phyloP scores from a whole-genome alignment of 148 eudicot genomes.

The Heliamphora exappendiculata region DNA sequence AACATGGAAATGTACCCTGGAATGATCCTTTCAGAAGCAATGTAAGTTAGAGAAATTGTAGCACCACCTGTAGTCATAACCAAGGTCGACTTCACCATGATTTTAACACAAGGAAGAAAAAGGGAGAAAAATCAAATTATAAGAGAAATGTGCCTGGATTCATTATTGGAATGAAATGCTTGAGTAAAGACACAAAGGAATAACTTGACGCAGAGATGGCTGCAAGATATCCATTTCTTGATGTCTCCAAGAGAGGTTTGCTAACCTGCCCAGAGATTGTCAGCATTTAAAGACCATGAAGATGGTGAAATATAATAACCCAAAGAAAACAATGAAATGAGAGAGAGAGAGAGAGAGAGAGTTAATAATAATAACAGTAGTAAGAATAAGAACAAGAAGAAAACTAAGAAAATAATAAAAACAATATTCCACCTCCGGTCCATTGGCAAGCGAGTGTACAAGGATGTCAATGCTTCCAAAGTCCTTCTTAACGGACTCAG shows the following conservation, averaged over 20 bases:
- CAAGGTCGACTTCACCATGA: conserved; percentile 5
- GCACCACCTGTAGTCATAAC: conserved; percentile 64
- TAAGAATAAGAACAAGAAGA: background rate
- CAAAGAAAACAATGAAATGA: background rate
- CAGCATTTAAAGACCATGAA: background rate
- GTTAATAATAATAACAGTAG: no score
- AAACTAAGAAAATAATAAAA: background rate
- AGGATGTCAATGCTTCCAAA: conserved; percentile 95
- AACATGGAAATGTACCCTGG: conserved; percentile 62
- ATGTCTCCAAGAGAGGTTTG: conserved; percentile 87
- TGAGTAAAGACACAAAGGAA: conserved; percentile 80
- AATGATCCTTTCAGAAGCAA: conserved; percentile 94
- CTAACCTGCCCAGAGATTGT: conserved; percentile 46
- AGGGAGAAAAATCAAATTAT: background rate
- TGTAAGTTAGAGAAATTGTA: conserved; percentile 83
- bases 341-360: background rate
- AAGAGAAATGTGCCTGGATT: conserved; percentile 58
- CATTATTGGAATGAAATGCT: conserved; percentile 92
- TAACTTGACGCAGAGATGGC: conserved; percentile 97
- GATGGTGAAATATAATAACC: background rate
- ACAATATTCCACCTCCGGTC: conserved; percentile 69
- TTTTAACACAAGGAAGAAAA: background rate
- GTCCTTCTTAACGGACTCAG: conserved; percentile 77
- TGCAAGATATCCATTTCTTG: conserved; percentile 88
- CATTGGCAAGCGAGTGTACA: conserved; percentile 97